Evolutionary conservation across 192 early-diverging fungal species (phyloP), one percentile per base, ranked within the genome.

Genomic region (Phycomyces nitens): DNA sequence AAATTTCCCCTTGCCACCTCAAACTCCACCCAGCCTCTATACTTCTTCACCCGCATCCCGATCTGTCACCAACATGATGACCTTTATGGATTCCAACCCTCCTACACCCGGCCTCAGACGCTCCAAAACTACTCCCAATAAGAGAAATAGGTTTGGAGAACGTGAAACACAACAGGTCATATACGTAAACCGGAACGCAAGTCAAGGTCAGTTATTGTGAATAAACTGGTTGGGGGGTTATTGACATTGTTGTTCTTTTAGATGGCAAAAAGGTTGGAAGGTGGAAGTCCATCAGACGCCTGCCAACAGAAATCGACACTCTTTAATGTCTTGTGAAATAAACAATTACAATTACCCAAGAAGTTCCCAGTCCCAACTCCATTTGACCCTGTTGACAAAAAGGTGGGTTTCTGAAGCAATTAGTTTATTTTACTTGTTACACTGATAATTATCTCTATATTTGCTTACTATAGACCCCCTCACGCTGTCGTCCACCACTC

Each of bases 161-260:
- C 26, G 53, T 53, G 68, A 66, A 22, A 8, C 43, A 16, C 24
- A 21, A 21, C 68, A 69, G 40, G 57, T 66, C 21, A 47, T 66
- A 11, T 51, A 58, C 24, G 58, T 60, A 49, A 60, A 60, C 18
- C 42, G 14, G 5, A 58, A 58, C 42, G 42, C 39, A 15, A 60
- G 42, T 9, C 15, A 23, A 49, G 42, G 58, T 60, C 27, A 44
- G 58, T 43, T 27, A 9, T 8, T 10, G 29, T 14, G 5, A 3
- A 54, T 27, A 21, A 4, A 27, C 5, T 24, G 29, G 23, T 26
- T 26, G 10, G 7, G 14, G 10, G 2, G 1, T n/a, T n/a, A n/a
- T n/a, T n/a, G n/a, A n/a, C n/a, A n/a, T n/a, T n/a, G n/a, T n/a
- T n/a, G n/a, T n/a, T n/a, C n/a, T n/a, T 42, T 38, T 38, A 40